Evolutionary conservation across 1,139 yeast species (phyloP).

Genomic region (Petasospora fabianii): DNA sequence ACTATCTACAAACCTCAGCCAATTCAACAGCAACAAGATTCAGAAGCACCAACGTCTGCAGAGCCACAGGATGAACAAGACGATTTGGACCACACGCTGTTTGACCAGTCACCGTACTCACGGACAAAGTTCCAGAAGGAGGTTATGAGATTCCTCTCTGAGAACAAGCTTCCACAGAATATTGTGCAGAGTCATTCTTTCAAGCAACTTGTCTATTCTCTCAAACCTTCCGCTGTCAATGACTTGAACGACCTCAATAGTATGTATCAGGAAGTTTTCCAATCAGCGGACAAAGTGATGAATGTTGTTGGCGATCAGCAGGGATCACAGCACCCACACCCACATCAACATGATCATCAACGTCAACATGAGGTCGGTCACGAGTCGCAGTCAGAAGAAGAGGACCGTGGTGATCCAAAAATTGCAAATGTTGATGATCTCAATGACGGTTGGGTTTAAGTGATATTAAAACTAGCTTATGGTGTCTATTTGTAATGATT

Average conservation of each 20-base stretch:
- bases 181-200: constrained; percentile 49
- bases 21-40: constrained; percentile 3
- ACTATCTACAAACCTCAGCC: constrained; percentile 5
- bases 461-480: too few species aligned
- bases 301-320: too few species aligned
- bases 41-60: too few species aligned
- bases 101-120: constrained; percentile 36
- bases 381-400: too few species aligned
- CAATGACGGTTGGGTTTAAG: background rate
- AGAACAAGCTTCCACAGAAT: constrained; percentile 47
- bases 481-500: too few species aligned
- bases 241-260: constrained; percentile 47
- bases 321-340: too few species aligned
- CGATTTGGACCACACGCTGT: constrained; percentile 26
- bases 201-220: constrained; percentile 48
- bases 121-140: constrained; percentile 49
- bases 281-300: constrained; percentile 12
- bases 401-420: background rate
- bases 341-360: background rate
- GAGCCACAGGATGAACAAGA: background rate
- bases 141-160: constrained; percentile 46
- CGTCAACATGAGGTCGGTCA: background rate
- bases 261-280: constrained; percentile 42
- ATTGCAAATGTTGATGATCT: constrained; percentile 1
- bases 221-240: constrained; percentile 44